Percentiles rank a stretch among this genome's conserved stretches.
phyloP scores from a whole-genome alignment of 768 basidiomycete species.

The Favolaschia claudopus region DNA sequence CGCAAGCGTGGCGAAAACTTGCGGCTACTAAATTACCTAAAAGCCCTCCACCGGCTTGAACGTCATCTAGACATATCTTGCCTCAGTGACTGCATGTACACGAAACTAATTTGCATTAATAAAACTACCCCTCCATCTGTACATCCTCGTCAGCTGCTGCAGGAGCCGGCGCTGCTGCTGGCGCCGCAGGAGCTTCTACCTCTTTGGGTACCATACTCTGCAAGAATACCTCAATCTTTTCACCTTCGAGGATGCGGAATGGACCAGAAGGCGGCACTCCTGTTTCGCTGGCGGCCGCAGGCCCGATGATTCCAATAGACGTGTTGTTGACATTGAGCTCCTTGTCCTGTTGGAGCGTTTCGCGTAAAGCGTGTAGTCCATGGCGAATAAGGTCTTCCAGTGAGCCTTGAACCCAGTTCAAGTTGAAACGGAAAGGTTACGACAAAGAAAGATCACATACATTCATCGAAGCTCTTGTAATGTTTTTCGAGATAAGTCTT shows the following conservation, averaged over 20 bases:
- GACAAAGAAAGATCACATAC: conserved; percentile 54
- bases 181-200: conserved; percentile 44
- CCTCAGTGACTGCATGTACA: conserved; percentile 4
- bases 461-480: conserved; percentile 85
- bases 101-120: conserved; percentile 24
- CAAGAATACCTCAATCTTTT: conserved; percentile 76
- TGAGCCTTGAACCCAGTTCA: conserved; percentile 56
- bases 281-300: conserved; percentile 66
- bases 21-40: conserved; percentile 31
- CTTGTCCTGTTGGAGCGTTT: conserved; percentile 99
- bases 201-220: conserved; percentile 81
- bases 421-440: background rate
- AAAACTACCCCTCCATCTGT: conserved; percentile 77
- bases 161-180: conserved; percentile 45
- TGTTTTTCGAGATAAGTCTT: conserved; percentile 98
- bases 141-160: conserved; percentile 75
- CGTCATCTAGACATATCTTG: background rate
- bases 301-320: conserved; percentile 91
- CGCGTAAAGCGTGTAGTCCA: conserved; percentile 92
- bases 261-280: conserved; percentile 57
- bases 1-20: conserved; percentile 60
- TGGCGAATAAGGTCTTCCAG: conserved; percentile 91
- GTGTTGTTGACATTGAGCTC: conserved; percentile 94
- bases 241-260: conserved; percentile 91
- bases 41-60: background rate